These are phyloP conservation scores for Plasmodium chabaudi DNA, from an alignment of 169 alveolate genomes.

Conservation along the genomic window DNA sequence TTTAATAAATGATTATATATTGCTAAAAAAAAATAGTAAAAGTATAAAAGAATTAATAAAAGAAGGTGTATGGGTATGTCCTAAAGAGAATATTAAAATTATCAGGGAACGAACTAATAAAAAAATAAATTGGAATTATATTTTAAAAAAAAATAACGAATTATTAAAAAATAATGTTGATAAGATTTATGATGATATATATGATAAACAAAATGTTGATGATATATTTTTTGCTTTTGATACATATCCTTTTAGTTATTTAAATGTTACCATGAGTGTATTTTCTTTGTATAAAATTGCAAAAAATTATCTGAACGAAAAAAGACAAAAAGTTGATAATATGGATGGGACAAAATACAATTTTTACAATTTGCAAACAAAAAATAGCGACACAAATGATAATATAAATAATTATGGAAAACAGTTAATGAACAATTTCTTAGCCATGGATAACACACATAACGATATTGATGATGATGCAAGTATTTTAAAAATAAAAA, in stretches of 20 bases:
- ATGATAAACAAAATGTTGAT: slow-evolving; percentile 40
- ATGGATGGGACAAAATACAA: slow-evolving; percentile 2
- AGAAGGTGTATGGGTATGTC: slow-evolving; percentile 41
- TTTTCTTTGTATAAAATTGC: slow-evolving; percentile 60
- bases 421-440: slow-evolving; percentile 11
- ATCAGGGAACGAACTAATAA: slow-evolving; percentile 53
- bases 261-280: slow-evolving; percentile 72
- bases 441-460: slow-evolving; percentile 7
- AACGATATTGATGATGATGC: slow-evolving; percentile 28
- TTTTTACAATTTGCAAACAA: neutral
- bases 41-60: slow-evolving; percentile 49
- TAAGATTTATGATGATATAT: slow-evolving; percentile 40
- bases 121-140: slow-evolving; percentile 66
- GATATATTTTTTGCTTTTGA: slow-evolving; percentile 59
- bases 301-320: slow-evolving; percentile 35
- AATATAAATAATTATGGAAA: neutral
- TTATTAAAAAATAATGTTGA: slow-evolving; percentile 46
- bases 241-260: slow-evolving; percentile 65
- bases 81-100: slow-evolving; percentile 66
- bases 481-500: slow-evolving; percentile 27
- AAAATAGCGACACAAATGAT: neutral
- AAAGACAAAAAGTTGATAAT: slow-evolving; percentile 7
- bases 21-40: slow-evolving; percentile 33
- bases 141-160: slow-evolving; percentile 49
- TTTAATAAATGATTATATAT: slow-evolving; percentile 28